phyloP scores from a whole-genome alignment of 2,329 filamentous ascomycete species.

The Sporothrix euskadiensis region DNA sequence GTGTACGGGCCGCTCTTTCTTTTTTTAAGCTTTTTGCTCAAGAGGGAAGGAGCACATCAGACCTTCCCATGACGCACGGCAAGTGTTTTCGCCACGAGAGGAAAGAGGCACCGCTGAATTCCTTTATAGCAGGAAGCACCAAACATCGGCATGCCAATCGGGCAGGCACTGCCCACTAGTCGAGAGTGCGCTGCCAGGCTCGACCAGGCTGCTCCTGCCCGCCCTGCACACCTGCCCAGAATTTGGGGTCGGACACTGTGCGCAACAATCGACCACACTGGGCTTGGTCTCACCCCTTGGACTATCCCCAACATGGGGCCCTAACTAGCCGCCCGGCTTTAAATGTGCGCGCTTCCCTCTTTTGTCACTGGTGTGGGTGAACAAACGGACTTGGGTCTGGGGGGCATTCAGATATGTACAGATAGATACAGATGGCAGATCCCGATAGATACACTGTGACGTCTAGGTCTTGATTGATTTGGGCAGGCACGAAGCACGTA shows the following conservation, averaged over 20 bases:
- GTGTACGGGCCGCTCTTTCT: neutral
- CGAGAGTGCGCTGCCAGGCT: neutral
- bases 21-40: neutral
- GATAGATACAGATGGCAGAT: neutral
- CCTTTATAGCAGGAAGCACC: neutral
- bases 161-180: neutral
- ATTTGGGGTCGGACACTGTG: neutral
- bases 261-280: constrained; percentile 2
- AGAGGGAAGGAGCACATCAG: neutral
- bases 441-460: neutral
- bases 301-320: neutral
- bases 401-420: neutral
- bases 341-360: constrained; percentile 15
- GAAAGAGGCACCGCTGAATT: neutral
- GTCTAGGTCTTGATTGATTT: neutral
- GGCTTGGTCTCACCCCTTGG: neutral
- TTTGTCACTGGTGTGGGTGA: constrained; percentile 3
- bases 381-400: neutral
- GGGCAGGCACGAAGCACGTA: constrained; percentile 9
- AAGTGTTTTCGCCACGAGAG: neutral
- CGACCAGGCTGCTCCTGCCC: neutral
- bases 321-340: constrained; percentile 25
- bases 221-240: neutral
- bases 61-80: neutral
- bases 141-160: neutral